phyloP scores from a whole-genome alignment of 2,329 filamentous ascomycete genomes.

The Ceratocystis smalleyi region DNA sequence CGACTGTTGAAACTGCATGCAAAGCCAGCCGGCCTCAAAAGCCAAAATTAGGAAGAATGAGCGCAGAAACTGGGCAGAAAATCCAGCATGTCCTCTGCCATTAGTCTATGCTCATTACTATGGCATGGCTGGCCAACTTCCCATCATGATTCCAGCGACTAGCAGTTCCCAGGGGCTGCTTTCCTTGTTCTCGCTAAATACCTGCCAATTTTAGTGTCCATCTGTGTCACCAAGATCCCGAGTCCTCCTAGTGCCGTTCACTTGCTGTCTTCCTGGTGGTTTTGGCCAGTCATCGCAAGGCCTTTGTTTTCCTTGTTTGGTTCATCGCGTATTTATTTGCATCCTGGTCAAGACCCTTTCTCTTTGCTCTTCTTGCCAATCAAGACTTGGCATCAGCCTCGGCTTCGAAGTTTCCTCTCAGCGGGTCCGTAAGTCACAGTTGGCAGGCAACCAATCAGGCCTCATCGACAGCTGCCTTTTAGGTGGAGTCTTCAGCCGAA shows the following conservation, averaged over 20 bases:
- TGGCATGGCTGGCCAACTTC: neutral
- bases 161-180: neutral
- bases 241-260: neutral
- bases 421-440: neutral
- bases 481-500: neutral
- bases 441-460: neutral
- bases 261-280: neutral
- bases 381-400: neutral
- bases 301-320: neutral
- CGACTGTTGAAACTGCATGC: conserved; percentile 1
- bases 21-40: neutral
- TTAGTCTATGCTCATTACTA: neutral
- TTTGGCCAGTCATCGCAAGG: neutral
- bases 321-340: too few relatives aligned
- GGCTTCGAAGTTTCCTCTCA: neutral
- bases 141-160: neutral
- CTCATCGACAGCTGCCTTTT: neutral
- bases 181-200: neutral
- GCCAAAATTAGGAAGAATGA: neutral
- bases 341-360: neutral
- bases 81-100: too few relatives aligned
- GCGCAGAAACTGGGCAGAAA: too few relatives aligned
- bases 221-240: neutral
- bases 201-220: neutral
- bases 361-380: neutral